Percentiles rank a stretch among this genome's conserved stretches.
phyloP scores from a whole-genome alignment of 805 yeast species.

The Barnettozyma sucrosica region DNA sequence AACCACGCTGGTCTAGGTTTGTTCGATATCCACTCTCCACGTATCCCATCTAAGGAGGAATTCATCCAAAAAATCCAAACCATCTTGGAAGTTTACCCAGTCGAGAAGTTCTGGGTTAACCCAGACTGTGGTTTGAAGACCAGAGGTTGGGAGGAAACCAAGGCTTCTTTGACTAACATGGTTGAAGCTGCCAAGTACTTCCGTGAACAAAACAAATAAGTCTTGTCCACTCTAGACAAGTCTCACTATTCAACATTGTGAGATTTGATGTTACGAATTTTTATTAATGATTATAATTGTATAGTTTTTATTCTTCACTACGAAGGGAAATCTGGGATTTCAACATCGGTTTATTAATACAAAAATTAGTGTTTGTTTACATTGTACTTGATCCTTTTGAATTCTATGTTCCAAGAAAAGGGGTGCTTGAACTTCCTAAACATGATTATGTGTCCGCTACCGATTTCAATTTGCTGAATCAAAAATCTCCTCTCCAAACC shows the following conservation, averaged over 20 bases:
- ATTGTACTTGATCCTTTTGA: neutral
- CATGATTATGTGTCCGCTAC: conserved; percentile 7
- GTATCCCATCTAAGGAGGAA: conserved; percentile 97
- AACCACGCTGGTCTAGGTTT: conserved; percentile 99
- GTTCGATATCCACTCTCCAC: conserved; percentile 99
- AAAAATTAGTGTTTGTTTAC: conserved; percentile 3
- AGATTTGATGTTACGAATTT: conserved; percentile 6
- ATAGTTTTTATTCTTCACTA: conserved; percentile 8
- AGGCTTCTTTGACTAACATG: conserved; percentile 93
- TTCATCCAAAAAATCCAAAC: conserved; percentile 89
- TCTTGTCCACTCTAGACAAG: neutral
- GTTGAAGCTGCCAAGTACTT: conserved; percentile 97
- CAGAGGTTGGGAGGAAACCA: conserved; percentile 99
- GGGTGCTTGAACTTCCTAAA: too few relatives aligned
- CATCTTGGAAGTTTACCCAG: conserved; percentile 95
- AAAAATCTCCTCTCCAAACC: neutral
- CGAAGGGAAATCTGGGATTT: conserved; percentile 14
- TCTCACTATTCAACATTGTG: conserved; percentile 12
- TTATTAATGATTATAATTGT: conserved; percentile 11
- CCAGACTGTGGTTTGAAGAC: conserved; percentile 99
- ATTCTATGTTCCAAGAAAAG: too few relatives aligned
- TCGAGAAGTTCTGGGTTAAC: conserved; percentile 99
- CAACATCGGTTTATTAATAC: conserved; percentile 14
- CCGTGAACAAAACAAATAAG: conserved; percentile 46
- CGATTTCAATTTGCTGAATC: neutral